A percentile compares a stretch with the other conserved stretches of the same genome.
Conservation (phyloP, 2,329 filamentous ascomycete genomes). For the Fusarium decemcellulare region DNA sequence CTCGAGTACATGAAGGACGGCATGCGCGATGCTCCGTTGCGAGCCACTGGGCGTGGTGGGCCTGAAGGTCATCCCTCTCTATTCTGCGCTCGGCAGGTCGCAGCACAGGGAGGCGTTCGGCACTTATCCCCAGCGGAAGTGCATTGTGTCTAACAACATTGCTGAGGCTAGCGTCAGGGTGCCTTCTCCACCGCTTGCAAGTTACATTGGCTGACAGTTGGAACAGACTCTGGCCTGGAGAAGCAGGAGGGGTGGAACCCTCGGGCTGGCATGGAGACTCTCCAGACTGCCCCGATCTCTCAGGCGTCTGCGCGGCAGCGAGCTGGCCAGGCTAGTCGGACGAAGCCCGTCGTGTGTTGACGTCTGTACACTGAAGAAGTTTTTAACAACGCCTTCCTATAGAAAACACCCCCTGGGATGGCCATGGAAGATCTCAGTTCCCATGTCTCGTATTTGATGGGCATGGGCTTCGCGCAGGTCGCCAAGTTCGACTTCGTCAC, state of each 20-base stretch:
- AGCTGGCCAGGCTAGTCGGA: not conserved
- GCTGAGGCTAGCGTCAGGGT: conserved; percentile 90
- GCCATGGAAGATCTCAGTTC: not conserved
- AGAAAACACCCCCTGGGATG: not conserved
- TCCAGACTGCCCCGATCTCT: conserved; percentile 94
- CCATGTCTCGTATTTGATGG: not conserved
- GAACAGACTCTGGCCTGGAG: not conserved
- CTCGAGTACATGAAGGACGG: conserved; percentile 40
- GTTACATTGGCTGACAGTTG: conserved; percentile 48
- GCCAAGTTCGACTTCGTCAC: not conserved
- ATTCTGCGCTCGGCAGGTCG: conserved; percentile 90
- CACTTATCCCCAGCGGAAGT: conserved; percentile 88
- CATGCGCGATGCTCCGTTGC: conserved; percentile 88
- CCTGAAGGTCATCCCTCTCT: conserved; percentile 90
- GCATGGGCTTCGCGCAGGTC: not conserved
- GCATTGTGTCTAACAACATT: conserved; percentile 97
- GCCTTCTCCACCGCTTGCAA: too few relatives aligned
- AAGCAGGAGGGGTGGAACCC: conserved; percentile 79
- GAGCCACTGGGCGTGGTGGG: too few relatives aligned
- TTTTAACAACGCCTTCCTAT: not conserved
- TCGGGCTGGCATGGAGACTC: conserved; percentile 95
- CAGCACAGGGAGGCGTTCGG: conserved; percentile 92
- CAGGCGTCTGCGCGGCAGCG: conserved; percentile 92
- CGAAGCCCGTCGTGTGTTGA: not conserved
- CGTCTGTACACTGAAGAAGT: not conserved